phyloP scores from a whole-genome alignment of 2,329 filamentous ascomycete genomes.

The Ceratocystis cacaofunesta region DNA sequence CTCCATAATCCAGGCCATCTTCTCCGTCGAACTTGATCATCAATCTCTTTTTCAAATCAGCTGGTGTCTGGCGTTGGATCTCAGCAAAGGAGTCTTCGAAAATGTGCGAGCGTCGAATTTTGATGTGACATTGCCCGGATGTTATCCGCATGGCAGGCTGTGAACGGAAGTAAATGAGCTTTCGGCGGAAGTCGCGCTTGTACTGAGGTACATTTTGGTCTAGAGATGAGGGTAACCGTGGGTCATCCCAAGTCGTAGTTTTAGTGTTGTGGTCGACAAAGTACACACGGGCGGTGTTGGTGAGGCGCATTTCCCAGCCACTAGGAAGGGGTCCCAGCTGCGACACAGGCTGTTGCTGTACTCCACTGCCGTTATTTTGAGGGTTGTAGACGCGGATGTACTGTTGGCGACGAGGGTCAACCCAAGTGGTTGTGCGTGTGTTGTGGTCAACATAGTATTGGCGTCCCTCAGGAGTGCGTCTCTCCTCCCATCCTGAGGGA shows the following conservation, averaged over 20 bases:
- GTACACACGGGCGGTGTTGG: slow-evolving; percentile 93
- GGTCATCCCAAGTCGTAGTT: slow-evolving; percentile 98
- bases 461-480: slow-evolving; percentile 85
- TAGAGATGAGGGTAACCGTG: slow-evolving; percentile 80
- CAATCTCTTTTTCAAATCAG: slow-evolving; percentile 89
- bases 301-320: slow-evolving; percentile 98
- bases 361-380: slow-evolving; percentile 69
- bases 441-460: slow-evolving; percentile 98
- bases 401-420: slow-evolving; percentile 90
- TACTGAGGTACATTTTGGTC: slow-evolving; percentile 99
- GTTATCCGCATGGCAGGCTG: slow-evolving; percentile 92
- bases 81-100: slow-evolving; percentile 98
- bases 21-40: slow-evolving; percentile 99
- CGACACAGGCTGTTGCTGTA: slow-evolving; percentile 94
- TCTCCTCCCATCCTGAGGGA: slow-evolving; percentile 89
- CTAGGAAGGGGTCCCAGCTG: slow-evolving; percentile 90
- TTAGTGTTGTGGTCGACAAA: slow-evolving; percentile 99
- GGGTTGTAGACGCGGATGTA: slow-evolving; percentile 96
- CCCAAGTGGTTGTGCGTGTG: slow-evolving; percentile 95
- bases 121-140: slow-evolving; percentile 94
- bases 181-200: slow-evolving; percentile 95
- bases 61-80: slow-evolving; percentile 90
- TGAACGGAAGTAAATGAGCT: slow-evolving; percentile 97
- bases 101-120: slow-evolving; percentile 89
- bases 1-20: slow-evolving; percentile 94